Base-by-base conservation (phyloP, 2,329 filamentous ascomycete species). In the Fusarium piperis region DNA sequence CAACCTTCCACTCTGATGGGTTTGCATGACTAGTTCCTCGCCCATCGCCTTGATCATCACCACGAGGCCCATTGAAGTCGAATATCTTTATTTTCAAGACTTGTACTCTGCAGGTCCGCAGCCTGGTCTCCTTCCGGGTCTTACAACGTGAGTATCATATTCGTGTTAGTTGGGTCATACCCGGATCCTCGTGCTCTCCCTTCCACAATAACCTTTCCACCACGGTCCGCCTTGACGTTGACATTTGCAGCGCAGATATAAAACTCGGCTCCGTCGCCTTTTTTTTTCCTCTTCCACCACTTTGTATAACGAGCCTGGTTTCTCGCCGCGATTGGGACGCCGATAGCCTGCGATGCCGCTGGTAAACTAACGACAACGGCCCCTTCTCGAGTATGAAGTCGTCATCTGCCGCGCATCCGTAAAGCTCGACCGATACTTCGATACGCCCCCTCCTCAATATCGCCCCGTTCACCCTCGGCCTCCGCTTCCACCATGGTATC, bases 401-500 rank as follows among this genome's bases (percentile, higher is more conserved):
- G 72, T 70, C 69, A 67, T 64, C 67, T 52, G 66, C 70, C 67
- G 62, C 72, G 62, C 62, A 65, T 64, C 51, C 61, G 59, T 73
- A 68, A 74, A 62, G 59, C 65, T 59, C 72, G 59, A 68, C 51
- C 73, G 64, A 75, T 23, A 41, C 15, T 51, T 62, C 65, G 51
- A 64, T 64, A 67, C 70, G 52, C 56, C 65, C 35, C 46, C 41
- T 52, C 36, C 18, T 23, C 20, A 18, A 38, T 12, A 48, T 48
- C 26, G 44, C 11, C 20, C 10, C 52, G 23, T 48, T 48, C 60
- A 55, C 62, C 28, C 38, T 61, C 51, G 62, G 38, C 23, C 35
- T 64, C 38, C 59, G 35, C 67, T 62, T 64, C 60, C 76, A 76
- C 68, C 69, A 84, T 85, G 82, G 83, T 81, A 64, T 80, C 83